phyloP scores from a whole-genome alignment of 202 grass and related monocot species.

The Digitaria exilis region DNA sequence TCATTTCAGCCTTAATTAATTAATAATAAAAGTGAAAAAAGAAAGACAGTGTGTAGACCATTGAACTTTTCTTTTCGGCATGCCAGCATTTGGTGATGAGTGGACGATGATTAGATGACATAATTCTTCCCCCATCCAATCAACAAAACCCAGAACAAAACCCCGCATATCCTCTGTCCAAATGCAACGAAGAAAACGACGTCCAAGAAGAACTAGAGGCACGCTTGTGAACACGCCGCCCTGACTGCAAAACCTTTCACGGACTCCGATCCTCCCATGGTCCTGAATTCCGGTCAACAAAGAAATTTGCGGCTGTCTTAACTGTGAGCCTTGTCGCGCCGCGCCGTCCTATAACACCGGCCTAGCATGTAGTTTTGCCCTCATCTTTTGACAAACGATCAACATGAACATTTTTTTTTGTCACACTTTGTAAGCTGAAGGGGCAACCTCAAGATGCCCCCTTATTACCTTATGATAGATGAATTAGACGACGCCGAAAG shows the following conservation, averaged over 20 bases:
- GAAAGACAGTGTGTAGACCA: neutral
- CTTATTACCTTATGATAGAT: neutral
- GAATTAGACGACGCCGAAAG: neutral
- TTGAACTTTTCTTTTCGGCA: neutral
- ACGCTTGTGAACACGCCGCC: neutral
- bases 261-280: neutral
- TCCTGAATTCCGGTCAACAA: neutral
- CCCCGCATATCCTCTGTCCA: neutral
- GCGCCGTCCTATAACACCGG: neutral
- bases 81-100: neutral
- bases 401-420: neutral
- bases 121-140: neutral
- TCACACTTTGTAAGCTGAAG: neutral
- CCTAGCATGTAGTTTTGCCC: neutral
- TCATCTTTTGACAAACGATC: slow-evolving; percentile 3
- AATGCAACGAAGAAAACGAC: neutral
- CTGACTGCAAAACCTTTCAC: neutral
- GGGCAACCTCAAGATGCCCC: neutral
- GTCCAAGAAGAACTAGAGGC: neutral
- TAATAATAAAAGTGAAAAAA: neutral
- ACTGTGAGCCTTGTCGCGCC: neutral
- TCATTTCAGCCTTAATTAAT: neutral
- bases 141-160: neutral
- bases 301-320: neutral
- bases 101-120: neutral